Base-by-base conservation (phyloP, 129 eudicot genomes). In the Mikania micrantha region DNA sequence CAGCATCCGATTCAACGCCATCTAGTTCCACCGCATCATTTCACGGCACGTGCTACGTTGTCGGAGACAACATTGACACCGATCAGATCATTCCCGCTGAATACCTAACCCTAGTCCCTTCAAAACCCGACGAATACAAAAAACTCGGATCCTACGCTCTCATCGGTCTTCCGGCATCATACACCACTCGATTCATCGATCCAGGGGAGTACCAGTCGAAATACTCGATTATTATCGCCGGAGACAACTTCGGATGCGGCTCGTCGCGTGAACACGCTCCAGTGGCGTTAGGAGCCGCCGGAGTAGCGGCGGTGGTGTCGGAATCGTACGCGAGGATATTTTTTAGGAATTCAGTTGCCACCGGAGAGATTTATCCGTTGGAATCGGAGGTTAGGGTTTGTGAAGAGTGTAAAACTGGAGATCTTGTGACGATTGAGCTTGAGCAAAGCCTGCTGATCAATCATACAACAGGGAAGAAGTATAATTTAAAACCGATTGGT, bases 191-290 rank as follows among this genome's bases (percentile, higher is more conserved):
- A 0, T 93, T 93, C 68, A 47, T 93, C 10, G 85, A 79, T 0
- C 71, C 82, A 1, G 85, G 77, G 0, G 79, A 87, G 2, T 60
- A 67, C 64, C 67, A 70, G 20, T 73, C 99, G 9, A 86, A 88
- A 50, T 93, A 74, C 81, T 61, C 86, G 16, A 88, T 93, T 3
- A 71, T 93, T 20, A 88, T 93, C 11, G 98, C 80, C 1, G 98
- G 98, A 1, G 95, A 84, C 12, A 93, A 93, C 53, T 93, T 93
- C 53, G 98, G 98, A 5, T 93, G 98, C 60, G 98, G 98, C 12
- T 93, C 98, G 11, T 93, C 98, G 0, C 80, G 98, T 3, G 98
- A 93, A 58, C 98, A 93, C 74, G 98, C 98, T 4, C 98, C 98
- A 13, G 98, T 93, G 62, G 96, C 96, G 24, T 52, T 93, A 22